Evolutionary conservation across 2,329 filamentous ascomycete genomes (phyloP).

Genomic region (Diaporthe sp.): DNA sequence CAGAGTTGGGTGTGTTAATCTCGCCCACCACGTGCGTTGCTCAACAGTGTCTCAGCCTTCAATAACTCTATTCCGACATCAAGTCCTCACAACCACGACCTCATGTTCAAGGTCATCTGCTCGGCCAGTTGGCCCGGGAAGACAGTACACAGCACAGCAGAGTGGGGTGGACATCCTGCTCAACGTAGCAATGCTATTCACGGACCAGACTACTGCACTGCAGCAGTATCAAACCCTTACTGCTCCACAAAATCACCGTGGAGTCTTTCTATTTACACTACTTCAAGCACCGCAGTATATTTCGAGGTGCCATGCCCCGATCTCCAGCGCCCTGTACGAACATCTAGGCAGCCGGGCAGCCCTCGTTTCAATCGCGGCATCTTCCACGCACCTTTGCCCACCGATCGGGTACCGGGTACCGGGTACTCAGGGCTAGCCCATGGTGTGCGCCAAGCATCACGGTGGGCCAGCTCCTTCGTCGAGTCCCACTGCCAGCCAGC

Average conservation of each 20-base stretch:
- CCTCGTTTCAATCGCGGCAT: neutral
- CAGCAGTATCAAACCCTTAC: neutral
- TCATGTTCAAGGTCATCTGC: neutral
- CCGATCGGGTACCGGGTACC: neutral
- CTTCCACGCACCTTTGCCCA: neutral
- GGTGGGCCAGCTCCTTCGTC: neutral
- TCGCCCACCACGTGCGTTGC: conserved; percentile 5
- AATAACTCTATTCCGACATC: conserved; percentile 16
- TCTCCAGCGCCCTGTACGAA: neutral
- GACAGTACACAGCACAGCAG: neutral
- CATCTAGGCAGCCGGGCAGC: neutral
- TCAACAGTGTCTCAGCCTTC: conserved; percentile 9
- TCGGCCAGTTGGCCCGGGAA: neutral
- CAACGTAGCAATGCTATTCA: conserved; percentile 6
- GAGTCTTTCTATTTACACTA: neutral
- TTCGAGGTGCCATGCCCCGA: neutral
- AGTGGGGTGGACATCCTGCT: neutral
- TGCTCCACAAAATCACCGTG: conserved; percentile 8
- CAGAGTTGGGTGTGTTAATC: conserved; percentile 18
- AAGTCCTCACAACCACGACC: neutral
- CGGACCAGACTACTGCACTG: conserved; percentile 24
- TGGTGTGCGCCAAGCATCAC: conserved; percentile 19
- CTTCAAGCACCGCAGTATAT: too few species aligned
- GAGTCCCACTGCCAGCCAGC: conserved; percentile 3
- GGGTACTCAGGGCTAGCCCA: neutral